Conservation (phyloP, 2,329 filamentous ascomycete species). For the Xylaria sp. region DNA sequence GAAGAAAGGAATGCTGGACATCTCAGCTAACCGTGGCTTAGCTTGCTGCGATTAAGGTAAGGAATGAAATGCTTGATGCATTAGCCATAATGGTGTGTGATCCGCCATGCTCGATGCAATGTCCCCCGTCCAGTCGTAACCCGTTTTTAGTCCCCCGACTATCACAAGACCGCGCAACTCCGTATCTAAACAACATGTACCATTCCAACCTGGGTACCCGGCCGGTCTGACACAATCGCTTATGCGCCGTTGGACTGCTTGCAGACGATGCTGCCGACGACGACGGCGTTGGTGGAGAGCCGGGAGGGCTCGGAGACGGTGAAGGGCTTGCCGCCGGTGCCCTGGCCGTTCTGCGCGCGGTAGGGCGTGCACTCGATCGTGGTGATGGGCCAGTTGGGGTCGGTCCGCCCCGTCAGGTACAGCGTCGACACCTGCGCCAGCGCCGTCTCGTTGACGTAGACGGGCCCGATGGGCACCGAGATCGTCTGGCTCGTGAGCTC, state of each 20-base stretch:
- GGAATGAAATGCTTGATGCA: no score
- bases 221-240: no score
- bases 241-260: neutral
- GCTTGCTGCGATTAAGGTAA: no score
- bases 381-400: constrained; percentile 2
- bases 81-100: no score
- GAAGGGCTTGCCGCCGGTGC: constrained; percentile 22
- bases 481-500: constrained; percentile 19
- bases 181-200: no score
- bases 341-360: constrained; percentile 19
- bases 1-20: no score
- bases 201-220: no score
- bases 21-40: no score
- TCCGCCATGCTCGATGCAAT: no score
- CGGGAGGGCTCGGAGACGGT: constrained; percentile 17
- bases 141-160: no score
- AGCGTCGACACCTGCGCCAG: constrained; percentile 29
- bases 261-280: neutral
- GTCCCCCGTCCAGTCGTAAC: no score
- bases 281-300: constrained; percentile 28
- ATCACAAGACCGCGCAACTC: no score
- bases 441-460: constrained; percentile 11
- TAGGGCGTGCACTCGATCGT: constrained; percentile 27
- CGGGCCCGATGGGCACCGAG: constrained; percentile 14
- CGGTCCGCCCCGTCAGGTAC: constrained; percentile 22